Percentiles rank a stretch among this genome's conserved stretches.
Evolutionary conservation across 140 eudicot genomes (phyloP).

Genomic region (Erigeron philadelphicus): DNA sequence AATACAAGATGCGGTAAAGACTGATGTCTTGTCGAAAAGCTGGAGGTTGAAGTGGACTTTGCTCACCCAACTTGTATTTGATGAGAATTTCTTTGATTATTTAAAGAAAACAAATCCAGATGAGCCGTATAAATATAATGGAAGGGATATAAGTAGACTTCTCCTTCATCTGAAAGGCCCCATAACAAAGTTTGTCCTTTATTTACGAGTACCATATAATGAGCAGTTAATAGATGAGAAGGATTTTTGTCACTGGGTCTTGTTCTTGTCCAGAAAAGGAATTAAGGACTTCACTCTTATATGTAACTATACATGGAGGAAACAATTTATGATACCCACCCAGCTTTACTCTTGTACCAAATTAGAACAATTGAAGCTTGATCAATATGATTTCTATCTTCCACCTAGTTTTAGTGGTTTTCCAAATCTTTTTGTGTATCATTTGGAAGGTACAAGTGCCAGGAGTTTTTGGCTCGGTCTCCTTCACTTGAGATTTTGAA

Average conservation of each 20-base stretch:
- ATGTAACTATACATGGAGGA: too few species aligned
- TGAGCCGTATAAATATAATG: not conserved
- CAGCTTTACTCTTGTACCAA: conserved; percentile 16
- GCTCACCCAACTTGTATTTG: conserved; percentile 19
- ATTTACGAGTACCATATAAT: not conserved
- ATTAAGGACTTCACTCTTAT: not conserved
- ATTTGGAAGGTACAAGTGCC: too few species aligned
- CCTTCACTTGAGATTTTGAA: conserved; percentile 19
- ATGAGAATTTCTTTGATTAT: not conserved
- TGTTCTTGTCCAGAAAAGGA: conserved; percentile 14
- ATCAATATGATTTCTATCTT: not conserved
- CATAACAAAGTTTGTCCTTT: conserved; percentile 12
- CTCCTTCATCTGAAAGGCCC: conserved; percentile 2
- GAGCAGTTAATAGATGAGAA: not conserved
- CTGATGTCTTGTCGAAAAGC: conserved; percentile 12
- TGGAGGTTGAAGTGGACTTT: conserved; percentile 24
- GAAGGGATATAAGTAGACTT: not conserved
- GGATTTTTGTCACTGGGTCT: not conserved
- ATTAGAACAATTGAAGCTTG: conserved; percentile 13
- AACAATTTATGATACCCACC: not conserved
- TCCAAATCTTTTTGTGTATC: too few species aligned
- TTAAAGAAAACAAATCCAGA: too few species aligned
- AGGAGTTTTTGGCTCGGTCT: conserved; percentile 1
- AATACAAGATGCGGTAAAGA: conserved; percentile 24
- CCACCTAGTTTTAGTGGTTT: not conserved